Evolutionary conservation across 768 basidiomycete genomes (phyloP).

Genomic region (Ephemerocybe angulata): DNA sequence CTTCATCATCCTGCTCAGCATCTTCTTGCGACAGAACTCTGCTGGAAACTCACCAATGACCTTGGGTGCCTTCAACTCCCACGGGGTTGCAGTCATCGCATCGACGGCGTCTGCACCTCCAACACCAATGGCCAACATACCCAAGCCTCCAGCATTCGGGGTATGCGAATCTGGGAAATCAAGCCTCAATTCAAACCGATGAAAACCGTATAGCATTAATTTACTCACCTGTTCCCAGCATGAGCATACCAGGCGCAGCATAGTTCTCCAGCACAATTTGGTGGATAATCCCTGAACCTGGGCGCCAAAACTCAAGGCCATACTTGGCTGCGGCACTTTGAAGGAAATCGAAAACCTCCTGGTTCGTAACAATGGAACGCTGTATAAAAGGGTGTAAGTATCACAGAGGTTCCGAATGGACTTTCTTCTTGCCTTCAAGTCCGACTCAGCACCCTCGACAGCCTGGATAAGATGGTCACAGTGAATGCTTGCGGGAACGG

Average conservation of each 20-base stretch:
- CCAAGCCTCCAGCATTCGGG: constrained; percentile 95
- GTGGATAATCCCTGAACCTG: constrained; percentile 95
- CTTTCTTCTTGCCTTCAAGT: constrained; percentile 60
- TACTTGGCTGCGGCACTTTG: constrained; percentile 88
- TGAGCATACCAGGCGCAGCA: constrained; percentile 91
- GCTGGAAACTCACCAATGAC: constrained; percentile 57
- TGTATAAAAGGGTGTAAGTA: constrained; percentile 24
- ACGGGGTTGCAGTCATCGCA: constrained; percentile 96
- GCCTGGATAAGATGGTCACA: constrained; percentile 99
- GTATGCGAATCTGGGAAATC: constrained; percentile 80
- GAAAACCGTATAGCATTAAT: not conserved
- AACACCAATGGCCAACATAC: constrained; percentile 96
- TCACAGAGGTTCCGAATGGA: not conserved
- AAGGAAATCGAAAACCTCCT: constrained; percentile 97
- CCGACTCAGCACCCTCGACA: constrained; percentile 78
- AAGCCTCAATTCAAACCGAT: not conserved
- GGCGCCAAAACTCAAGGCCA: constrained; percentile 97
- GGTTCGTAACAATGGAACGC: constrained; percentile 83
- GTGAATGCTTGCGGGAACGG: constrained; percentile 90
- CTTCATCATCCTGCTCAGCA: constrained; percentile 31
- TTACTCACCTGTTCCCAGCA: constrained; percentile 74
- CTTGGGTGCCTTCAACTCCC: constrained; percentile 93
- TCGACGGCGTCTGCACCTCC: constrained; percentile 98
- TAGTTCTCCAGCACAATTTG: constrained; percentile 98
- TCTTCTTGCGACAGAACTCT: not conserved